These are phyloP conservation scores for Hortiboletus flavorubellus DNA, from an alignment of 768 basidiomycete genomes.

Conservation along the genomic window DNA sequence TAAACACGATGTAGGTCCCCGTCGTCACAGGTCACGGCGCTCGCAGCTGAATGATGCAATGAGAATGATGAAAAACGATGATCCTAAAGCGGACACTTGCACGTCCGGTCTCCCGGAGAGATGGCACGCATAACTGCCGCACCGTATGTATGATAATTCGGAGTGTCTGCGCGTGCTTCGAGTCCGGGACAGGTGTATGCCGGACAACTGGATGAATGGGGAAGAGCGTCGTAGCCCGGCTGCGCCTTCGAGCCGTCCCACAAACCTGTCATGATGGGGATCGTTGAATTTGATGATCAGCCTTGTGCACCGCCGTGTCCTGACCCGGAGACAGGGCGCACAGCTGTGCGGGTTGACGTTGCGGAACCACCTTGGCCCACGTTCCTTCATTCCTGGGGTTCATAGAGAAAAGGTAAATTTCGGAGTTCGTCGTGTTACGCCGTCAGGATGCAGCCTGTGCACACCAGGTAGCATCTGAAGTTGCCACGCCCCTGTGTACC, in stretches of 20 bases:
- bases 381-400: neutral
- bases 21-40: neutral
- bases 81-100: neutral
- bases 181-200: neutral
- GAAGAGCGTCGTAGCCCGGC: neutral
- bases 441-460: too few relatives aligned
- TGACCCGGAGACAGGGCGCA: neutral
- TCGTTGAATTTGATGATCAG: neutral
- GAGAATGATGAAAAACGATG: neutral
- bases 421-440: neutral
- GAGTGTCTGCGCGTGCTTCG: neutral
- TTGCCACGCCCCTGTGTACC: neutral
- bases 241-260: neutral
- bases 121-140: slow-evolving; percentile 9
- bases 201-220: neutral
- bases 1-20: neutral
- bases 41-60: neutral
- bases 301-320: neutral
- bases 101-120: neutral
- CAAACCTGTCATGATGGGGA: neutral
- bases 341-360: neutral
- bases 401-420: neutral
- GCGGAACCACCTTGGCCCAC: neutral
- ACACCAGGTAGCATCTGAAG: too few relatives aligned
- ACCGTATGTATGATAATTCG: too few relatives aligned